phyloP scores from a whole-genome alignment of 2,329 filamentous ascomycete species.

The Beauveria bassiana region DNA sequence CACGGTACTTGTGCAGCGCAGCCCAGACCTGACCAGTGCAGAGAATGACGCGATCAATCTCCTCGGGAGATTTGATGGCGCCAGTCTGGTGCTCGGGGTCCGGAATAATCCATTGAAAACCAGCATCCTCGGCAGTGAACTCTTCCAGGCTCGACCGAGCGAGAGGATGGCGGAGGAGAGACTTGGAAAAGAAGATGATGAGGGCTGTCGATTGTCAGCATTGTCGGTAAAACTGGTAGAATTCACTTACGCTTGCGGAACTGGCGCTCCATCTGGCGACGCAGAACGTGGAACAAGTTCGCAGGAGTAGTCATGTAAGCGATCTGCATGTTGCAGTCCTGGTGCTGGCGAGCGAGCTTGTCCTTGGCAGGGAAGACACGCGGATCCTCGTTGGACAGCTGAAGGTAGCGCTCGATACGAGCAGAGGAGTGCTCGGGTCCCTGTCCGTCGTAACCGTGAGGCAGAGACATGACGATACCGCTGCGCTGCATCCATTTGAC shows the following conservation, averaged over 20 bases:
- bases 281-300: conserved; percentile 93
- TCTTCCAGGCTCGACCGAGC: conserved; percentile 85
- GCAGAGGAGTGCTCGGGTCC: conserved; percentile 97
- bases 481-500: conserved; percentile 98
- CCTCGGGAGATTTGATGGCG: conserved; percentile 67
- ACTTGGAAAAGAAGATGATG: conserved; percentile 97
- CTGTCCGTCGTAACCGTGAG: conserved; percentile 97
- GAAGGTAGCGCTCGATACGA: conserved; percentile 92
- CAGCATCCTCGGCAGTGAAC: conserved; percentile 73
- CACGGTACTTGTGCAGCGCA: conserved; percentile 83
- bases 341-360: conserved; percentile 92
- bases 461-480: conserved; percentile 89
- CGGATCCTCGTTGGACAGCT: conserved; percentile 95
- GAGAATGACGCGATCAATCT: conserved; percentile 90
- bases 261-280: conserved; percentile 96
- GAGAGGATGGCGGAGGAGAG: conserved; percentile 86
- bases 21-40: conserved; percentile 94
- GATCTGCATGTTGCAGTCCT: conserved; percentile 99
- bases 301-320: conserved; percentile 94
- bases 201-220: conserved; percentile 50
- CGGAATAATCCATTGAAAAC: conserved; percentile 95
- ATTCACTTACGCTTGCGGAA: conserved; percentile 88
- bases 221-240: neutral
- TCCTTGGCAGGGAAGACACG: conserved; percentile 82
- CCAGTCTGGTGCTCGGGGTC: conserved; percentile 76